phyloP scores from a whole-genome alignment of 2,329 filamentous ascomycete species.

The Cercospora sp. region DNA sequence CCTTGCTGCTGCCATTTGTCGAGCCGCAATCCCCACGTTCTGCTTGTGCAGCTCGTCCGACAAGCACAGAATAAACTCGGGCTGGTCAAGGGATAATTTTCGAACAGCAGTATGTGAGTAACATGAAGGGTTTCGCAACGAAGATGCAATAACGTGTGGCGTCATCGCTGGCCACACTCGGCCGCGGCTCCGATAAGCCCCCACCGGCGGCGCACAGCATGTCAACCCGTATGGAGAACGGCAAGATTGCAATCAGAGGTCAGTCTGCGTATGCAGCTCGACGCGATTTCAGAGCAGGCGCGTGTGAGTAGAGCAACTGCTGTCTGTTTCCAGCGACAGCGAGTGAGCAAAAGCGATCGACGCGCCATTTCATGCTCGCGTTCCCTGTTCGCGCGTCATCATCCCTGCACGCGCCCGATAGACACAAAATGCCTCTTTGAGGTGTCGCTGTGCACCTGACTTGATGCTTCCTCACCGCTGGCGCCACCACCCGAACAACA shows the following conservation, averaged over 20 bases:
- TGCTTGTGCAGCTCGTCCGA: background rate
- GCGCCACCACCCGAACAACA: background rate
- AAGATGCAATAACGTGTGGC: background rate
- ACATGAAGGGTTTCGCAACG: background rate
- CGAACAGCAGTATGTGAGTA: background rate
- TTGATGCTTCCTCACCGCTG: background rate
- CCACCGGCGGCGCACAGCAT: background rate
- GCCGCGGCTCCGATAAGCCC: background rate
- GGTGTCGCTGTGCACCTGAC: conserved; percentile 2
- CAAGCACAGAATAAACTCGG: background rate
- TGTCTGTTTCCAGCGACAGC: background rate
- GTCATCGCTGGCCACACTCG: background rate
- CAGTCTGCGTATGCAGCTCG: background rate
- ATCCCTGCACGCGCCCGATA: conserved; percentile 11
- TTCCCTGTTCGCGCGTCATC: conserved; percentile 6
- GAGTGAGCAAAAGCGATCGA: background rate
- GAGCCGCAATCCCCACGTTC: background rate
- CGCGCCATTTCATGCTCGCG: background rate
- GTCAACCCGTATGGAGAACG: background rate
- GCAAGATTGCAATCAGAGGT: background rate
- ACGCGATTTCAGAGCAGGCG: background rate
- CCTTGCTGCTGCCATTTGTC: background rate
- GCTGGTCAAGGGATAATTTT: background rate
- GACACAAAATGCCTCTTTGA: conserved; percentile 5
- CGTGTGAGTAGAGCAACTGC: background rate